phyloP scores from a whole-genome alignment of 2,329 filamentous ascomycete genomes.

The Curvularia eragrostidis region DNA sequence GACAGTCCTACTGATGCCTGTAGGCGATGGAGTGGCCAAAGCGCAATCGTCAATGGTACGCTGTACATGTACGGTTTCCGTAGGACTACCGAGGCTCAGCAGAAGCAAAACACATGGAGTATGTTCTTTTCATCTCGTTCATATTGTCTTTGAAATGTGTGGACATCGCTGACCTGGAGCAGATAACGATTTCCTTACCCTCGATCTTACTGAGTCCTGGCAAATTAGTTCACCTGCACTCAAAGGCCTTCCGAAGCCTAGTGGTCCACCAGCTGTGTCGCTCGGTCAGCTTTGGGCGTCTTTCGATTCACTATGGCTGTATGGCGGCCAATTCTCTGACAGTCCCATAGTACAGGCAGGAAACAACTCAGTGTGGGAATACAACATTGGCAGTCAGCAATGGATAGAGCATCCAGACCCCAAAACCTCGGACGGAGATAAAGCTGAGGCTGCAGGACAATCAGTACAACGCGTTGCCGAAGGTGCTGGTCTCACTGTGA shows the following conservation, averaged over 20 bases:
- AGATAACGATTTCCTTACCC: conserved; percentile 70
- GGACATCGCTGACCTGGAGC: conserved; percentile 12
- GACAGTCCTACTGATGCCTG: conserved; percentile 46
- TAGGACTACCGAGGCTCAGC: conserved; percentile 63
- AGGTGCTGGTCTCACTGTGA: conserved; percentile 73
- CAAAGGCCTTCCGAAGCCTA: conserved; percentile 67
- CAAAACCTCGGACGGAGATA: conserved; percentile 67
- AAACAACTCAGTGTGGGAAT: conserved; percentile 72
- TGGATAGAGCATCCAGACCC: conserved; percentile 71
- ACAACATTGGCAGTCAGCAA: conserved; percentile 63
- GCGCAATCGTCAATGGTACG: conserved; percentile 74
- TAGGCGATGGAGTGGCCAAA: conserved; percentile 52
- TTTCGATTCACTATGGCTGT: conserved; percentile 72
- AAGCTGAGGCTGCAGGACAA: conserved; percentile 62
- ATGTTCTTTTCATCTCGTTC: conserved; percentile 36
- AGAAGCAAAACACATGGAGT: conserved; percentile 74
- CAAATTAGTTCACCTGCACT: conserved; percentile 68
- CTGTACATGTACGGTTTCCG: conserved; percentile 79
- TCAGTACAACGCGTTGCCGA: conserved; percentile 74
- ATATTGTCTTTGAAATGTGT: background rate
- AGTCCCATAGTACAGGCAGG: conserved; percentile 63
- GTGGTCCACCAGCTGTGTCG: conserved; percentile 73
- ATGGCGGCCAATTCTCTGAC: conserved; percentile 76
- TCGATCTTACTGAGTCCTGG: conserved; percentile 79
- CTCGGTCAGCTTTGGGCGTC: conserved; percentile 80